Base-by-base conservation (phyloP, 441 rosid species). In the Rhodomyrtus psidioides region DNA sequence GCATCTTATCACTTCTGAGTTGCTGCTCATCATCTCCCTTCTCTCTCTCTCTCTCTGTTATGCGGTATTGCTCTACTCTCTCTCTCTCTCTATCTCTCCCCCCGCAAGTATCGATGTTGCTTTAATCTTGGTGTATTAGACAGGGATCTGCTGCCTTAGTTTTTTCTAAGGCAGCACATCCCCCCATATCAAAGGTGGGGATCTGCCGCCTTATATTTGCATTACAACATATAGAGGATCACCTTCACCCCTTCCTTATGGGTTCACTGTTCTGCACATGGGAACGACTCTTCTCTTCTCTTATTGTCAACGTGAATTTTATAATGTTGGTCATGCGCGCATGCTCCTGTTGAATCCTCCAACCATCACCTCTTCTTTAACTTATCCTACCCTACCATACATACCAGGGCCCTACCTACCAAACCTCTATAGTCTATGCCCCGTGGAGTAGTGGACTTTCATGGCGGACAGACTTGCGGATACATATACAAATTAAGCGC, bases 1-100 rank as follows among this genome's bases (percentile, higher is more conserved):
- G 86, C 90, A 87, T 26, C 88, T 85, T 83, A 89, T 83, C 60
- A 86, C 87, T 54, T 83, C 84, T 53, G 89, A 76, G 55, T 58
- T 89, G 74, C 54, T 81, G 15, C 53, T 51, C 53, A 12, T 51
- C 55, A 70, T 65, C 79, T 34, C 76, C 76, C 23, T 39, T n/a
- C n/a, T n/a, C n/a, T n/a, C n/a, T n/a, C n/a, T 65, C 76, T 17
- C 76, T 30, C 75, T 65, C 46, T 19, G 1, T 34, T 70, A 34
- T n/a, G n/a, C 34, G 79, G 49, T 10, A 5, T 70, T 70, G 49
- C 46, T 70, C 34, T 2, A 34, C 79, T 24, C 3, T 70, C 44
- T 70, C 79, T 24, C 3, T 70, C 44, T 70, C 79, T 23, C 3
- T 70, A 23, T 34, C 46, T 34, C 76, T 65, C 49, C 26, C 12